Percentiles rank a stretch among this genome's conserved stretches.
Conservation (phyloP, 768 basidiomycete species). For the Megacollybia marginata region DNA sequence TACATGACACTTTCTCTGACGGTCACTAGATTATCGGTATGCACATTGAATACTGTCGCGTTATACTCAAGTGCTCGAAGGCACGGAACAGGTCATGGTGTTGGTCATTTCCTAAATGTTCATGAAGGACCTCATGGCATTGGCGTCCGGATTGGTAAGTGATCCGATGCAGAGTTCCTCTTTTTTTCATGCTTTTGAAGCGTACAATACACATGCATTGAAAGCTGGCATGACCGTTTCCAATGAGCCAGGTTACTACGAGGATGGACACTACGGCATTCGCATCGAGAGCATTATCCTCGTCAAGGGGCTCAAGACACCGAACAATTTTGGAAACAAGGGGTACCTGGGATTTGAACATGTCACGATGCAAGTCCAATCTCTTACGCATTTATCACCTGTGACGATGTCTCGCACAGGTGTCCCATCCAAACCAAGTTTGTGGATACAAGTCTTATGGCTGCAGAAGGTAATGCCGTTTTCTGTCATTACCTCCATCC, state of each 20-base stretch:
- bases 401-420: conserved; percentile 29
- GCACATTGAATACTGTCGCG: neutral
- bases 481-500: neutral
- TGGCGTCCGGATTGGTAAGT: conserved; percentile 31
- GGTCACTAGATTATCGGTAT: conserved; percentile 3
- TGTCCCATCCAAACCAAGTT: conserved; percentile 87
- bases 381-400: neutral
- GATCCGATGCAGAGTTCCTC: neutral
- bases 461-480: conserved; percentile 22
- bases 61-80: conserved; percentile 23
- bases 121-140: conserved; percentile 77
- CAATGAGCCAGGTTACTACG: conserved; percentile 92
- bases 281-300: conserved; percentile 88
- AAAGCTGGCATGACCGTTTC: conserved; percentile 88
- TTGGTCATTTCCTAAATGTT: conserved; percentile 91
- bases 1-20: neutral
- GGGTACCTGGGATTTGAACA: conserved; percentile 82
- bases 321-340: conserved; percentile 74
- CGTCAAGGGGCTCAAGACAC: conserved; percentile 63
- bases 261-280: conserved; percentile 86
- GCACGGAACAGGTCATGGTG: conserved; percentile 92
- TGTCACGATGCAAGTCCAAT: conserved; percentile 67
- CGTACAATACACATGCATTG: conserved; percentile 62
- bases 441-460: conserved; percentile 56
- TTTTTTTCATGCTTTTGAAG: conserved; percentile 19